A percentile compares a stretch with the other conserved stretches of the same genome.
Evolutionary conservation across 768 basidiomycete species (phyloP).

Genomic region (Paxillus involutus): DNA sequence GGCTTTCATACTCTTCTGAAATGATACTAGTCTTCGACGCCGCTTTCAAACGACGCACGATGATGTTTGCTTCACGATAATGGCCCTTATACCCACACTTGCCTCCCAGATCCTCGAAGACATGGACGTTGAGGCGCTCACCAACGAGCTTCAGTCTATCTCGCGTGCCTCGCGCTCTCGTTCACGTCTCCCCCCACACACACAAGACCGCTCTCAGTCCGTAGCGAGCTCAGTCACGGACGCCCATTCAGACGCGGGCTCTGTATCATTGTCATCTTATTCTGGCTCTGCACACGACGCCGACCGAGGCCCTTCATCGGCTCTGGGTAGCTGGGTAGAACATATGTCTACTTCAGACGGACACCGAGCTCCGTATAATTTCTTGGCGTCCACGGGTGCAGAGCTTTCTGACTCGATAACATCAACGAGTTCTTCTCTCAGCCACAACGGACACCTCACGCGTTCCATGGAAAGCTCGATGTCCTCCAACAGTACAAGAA

Average conservation of each 20-base stretch:
- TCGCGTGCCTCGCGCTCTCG: slow-evolving; percentile 35
- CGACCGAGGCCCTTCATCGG: slow-evolving; percentile 33
- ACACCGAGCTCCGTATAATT: slow-evolving; percentile 3
- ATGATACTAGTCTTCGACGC: slow-evolving; percentile 53
- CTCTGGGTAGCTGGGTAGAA: slow-evolving; percentile 47
- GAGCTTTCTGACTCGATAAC: slow-evolving; percentile 43
- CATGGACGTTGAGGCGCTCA: slow-evolving; percentile 77
- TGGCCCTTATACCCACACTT: slow-evolving; percentile 68
- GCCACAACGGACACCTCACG: slow-evolving; percentile 10
- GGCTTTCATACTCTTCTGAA: background rate
- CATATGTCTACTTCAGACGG: slow-evolving; percentile 29
- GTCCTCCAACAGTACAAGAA: slow-evolving; percentile 35
- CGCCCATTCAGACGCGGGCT: slow-evolving; percentile 43
- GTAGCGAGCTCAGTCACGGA: slow-evolving; percentile 40
- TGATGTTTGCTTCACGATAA: slow-evolving; percentile 73
- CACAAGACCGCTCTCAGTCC: slow-evolving; percentile 29
- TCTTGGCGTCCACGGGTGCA: slow-evolving; percentile 8
- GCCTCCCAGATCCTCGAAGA: slow-evolving; percentile 61
- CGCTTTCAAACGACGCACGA: slow-evolving; percentile 78
- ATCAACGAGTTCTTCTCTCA: slow-evolving; percentile 36
- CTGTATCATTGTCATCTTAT: slow-evolving; percentile 38
- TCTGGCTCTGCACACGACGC: slow-evolving; percentile 39
- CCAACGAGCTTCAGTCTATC: slow-evolving; percentile 49
- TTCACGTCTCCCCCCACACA: slow-evolving; percentile 9
- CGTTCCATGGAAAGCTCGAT: slow-evolving; percentile 3